Evolutionary conservation across 495 filamentous ascomycete species (phyloP), one percentile per base, ranked within the genome.

Genomic region (Apodospora peruviana): DNA sequence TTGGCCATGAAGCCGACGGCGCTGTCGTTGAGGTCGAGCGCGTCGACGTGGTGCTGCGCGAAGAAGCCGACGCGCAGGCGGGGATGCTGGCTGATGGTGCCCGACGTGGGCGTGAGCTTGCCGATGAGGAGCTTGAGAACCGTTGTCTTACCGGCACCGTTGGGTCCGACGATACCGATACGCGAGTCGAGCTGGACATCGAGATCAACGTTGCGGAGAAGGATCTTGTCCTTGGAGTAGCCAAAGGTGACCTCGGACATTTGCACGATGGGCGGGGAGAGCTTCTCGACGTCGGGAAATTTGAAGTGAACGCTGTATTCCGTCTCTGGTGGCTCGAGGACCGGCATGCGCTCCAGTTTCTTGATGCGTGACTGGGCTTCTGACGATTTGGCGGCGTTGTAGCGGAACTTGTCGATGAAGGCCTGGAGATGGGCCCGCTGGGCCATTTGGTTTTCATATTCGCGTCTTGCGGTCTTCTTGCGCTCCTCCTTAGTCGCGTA

Each of bases 321-420:
- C 45, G 80, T 81, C 68, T 99, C 93, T 3, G 93, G 93, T 2
- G 89, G 71, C 59, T 96, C 86, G 20, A 97, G 80, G 3, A 95
- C 74, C 0, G 94, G 94, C 84, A 99, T 95, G 56, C 85, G 88
- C 67, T 99, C 94, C 22, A 99, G 78, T 65, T 99, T 99, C 75
- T 99, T 99, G 76, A 99, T 97, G 50, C 93, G 80, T 0, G 90
- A 96, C 59, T 99, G 93, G 2, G 93, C 93, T 74, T 99, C 93
- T 14, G 91, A 95, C 0, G 94, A 96, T 63, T 99, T 99, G 59
- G 94, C 93, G 12, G 93, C 93, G 64, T 99, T 99, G 81, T 99
- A 99, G 22, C 93, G 84, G 80, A 99, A 97, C 70, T 99, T 99
- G 77, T 99, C 93, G 69, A 99, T 97, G 71, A 99, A 99, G 25